These are phyloP conservation scores for Penicillium sp. DNA, from an alignment of 2,329 filamentous ascomycete genomes.

Conservation along the genomic window DNA sequence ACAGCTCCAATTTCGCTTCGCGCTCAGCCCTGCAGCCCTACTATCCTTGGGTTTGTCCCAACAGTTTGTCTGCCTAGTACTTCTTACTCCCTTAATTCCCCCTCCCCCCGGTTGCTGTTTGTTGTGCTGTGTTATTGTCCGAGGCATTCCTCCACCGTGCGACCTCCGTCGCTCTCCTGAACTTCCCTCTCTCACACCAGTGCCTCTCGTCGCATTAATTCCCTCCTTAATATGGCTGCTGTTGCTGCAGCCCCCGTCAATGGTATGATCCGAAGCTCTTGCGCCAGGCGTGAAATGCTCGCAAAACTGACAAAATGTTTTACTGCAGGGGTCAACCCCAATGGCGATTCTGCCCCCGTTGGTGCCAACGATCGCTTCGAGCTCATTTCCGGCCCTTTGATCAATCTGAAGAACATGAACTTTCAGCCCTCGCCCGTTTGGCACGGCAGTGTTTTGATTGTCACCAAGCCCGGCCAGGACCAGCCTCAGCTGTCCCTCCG, in stretches of 20 bases:
- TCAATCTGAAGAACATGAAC: slow-evolving; percentile 50
- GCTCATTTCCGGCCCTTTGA: slow-evolving; percentile 48
- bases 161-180: not conserved
- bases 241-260: slow-evolving; percentile 12
- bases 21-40: slow-evolving; percentile 28
- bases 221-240: slow-evolving; percentile 18
- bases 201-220: slow-evolving; percentile 6
- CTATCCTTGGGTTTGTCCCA: slow-evolving; percentile 2
- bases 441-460: slow-evolving; percentile 83
- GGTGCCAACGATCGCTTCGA: slow-evolving; percentile 32
- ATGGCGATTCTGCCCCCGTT: slow-evolving; percentile 22
- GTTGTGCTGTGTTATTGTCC: not conserved
- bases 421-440: slow-evolving; percentile 51
- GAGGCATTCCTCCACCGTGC: not conserved
- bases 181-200: not conserved
- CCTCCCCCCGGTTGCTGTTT: not conserved
- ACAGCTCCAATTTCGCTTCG: slow-evolving; percentile 18
- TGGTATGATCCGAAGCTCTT: slow-evolving; percentile 13
- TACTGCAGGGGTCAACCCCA: slow-evolving; percentile 19
- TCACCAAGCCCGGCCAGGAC: slow-evolving; percentile 69
- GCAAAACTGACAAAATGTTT: not conserved
- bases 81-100: not conserved
- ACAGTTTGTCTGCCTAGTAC: not conserved
- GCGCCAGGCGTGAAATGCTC: not conserved
- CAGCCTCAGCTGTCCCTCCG: slow-evolving; percentile 58